Evolutionary conservation across 108 stramenopile genomes (phyloP), one percentile per base, ranked within the genome.

Genomic region (Aureococcus anophagefferens): DNA sequence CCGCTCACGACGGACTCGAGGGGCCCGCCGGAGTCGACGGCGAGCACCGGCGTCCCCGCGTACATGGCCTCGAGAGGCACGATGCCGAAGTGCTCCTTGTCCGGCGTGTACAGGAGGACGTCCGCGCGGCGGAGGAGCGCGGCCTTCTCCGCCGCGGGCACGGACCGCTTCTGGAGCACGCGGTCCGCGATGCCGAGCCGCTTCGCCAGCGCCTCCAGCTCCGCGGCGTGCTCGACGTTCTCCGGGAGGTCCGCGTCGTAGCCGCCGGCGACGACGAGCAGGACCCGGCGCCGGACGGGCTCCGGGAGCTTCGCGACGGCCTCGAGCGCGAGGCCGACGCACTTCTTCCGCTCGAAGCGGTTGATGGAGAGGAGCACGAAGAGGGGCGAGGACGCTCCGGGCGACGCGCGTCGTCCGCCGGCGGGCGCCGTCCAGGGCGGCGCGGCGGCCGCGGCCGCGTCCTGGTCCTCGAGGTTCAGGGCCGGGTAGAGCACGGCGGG

Each of bases 51-150:
- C 3, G 88, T 79, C 18, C 89, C 92, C 13, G 89, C 86, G 81
- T 88, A 90, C 95, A 96, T 96, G 46, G 92, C 94, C 81, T 99
- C 98, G 29, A 99, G 78, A 0, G 98, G 98, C n/a, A 99, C 98
- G 74, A 99, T 99, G 29, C 98, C 98, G 81, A 99, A 99, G 79
- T 99, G 98, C 83, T 99, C 98, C 65, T 81, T 70, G 66, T 90
- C 76, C 33, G 98, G 98, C 32, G 98, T 99, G 78, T 99, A 99
- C 66, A 95, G 84, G 45, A 94, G 91, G 33, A 86, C 86, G 13
- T 82, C 74, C 0, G 94, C 89, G 0, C 65, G 72, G 62, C 79
- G 69, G 33, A 98, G 83, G 35, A 98, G 76, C 30, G 69, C 33
- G 14, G 86, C 74, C 9, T 92, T 82, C 74, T 86, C 79, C 30